Percentiles rank a stretch among this genome's conserved stretches.
phyloP scores from a whole-genome alignment of 148 eudicot genomes.

The Euryodendron excelsum region DNA sequence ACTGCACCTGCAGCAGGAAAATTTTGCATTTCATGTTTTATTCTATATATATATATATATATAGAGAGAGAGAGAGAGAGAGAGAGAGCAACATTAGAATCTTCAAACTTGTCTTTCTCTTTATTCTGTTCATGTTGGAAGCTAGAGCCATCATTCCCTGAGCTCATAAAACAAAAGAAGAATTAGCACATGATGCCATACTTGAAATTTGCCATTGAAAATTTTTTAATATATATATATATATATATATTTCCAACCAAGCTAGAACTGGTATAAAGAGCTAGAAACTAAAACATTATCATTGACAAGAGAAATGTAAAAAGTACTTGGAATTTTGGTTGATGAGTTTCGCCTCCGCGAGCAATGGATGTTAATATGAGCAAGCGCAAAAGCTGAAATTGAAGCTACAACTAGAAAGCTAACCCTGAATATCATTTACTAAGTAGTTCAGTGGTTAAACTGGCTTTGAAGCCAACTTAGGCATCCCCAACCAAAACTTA shows the following conservation, averaged over 20 bases:
- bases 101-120: neutral
- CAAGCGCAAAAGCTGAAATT: neutral
- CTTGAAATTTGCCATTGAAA: neutral
- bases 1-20: neutral
- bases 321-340: neutral
- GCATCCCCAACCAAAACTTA: neutral
- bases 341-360: neutral
- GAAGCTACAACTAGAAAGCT: constrained; percentile 5
- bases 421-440: neutral
- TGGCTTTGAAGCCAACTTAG: neutral
- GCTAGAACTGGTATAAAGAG: too few relatives aligned
- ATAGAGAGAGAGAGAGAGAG: neutral
- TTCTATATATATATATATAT: too few relatives aligned
- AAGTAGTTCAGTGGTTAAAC: neutral
- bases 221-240: too few relatives aligned
- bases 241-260: too few relatives aligned
- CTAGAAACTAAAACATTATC: too few relatives aligned
- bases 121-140: neutral
- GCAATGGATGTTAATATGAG: neutral
- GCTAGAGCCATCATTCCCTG: neutral
- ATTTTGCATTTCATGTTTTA: neutral
- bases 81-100: constrained; percentile 8
- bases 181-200: neutral
- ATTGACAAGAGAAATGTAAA: too few relatives aligned
- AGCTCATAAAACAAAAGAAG: neutral